These are phyloP conservation scores for Ustulina deusta DNA, from an alignment of 2,329 filamentous ascomycete species.

Conservation along the genomic window DNA sequence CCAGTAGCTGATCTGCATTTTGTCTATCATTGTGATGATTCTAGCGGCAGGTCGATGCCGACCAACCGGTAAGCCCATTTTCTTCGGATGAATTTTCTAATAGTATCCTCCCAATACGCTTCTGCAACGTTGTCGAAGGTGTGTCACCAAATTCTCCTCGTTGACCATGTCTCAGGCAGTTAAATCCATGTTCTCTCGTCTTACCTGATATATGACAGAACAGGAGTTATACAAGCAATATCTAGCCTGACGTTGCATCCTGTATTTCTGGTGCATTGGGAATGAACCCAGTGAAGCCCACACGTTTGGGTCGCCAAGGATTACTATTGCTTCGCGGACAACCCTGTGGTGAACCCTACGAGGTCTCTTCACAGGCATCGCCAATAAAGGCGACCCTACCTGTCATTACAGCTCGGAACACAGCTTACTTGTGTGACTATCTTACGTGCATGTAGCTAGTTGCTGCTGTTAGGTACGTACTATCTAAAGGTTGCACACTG, in stretches of 20 bases:
- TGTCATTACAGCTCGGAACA: background rate
- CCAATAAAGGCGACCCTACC: background rate
- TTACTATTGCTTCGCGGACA: conserved; percentile 8
- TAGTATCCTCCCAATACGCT: background rate
- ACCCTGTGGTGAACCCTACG: background rate
- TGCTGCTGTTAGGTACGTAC: conserved; percentile 13
- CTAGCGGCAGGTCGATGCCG: background rate
- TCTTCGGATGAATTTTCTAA: background rate
- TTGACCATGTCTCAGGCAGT: conserved; percentile 12
- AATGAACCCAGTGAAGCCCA: conserved; percentile 15
- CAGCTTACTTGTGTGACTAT: conserved; percentile 9
- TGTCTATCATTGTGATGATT: conserved; percentile 13
- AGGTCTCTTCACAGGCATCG: background rate
- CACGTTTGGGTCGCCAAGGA: conserved; percentile 13
- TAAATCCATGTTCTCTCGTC: conserved; percentile 13
- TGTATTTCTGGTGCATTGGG: background rate
- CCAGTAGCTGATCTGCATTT: conserved; percentile 14
- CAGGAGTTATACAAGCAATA: conserved; percentile 13
- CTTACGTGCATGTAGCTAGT: conserved; percentile 25
- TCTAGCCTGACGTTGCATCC: conserved; percentile 15
- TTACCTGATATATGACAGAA: conserved; percentile 9
- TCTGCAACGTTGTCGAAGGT: conserved; percentile 15
- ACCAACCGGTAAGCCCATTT: conserved; percentile 11
- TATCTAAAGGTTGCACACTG: background rate
- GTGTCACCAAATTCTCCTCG: conserved; percentile 3